Base-by-base conservation (phyloP, 2,329 filamentous ascomycete genomes). In the Epicoccum sorghinum region DNA sequence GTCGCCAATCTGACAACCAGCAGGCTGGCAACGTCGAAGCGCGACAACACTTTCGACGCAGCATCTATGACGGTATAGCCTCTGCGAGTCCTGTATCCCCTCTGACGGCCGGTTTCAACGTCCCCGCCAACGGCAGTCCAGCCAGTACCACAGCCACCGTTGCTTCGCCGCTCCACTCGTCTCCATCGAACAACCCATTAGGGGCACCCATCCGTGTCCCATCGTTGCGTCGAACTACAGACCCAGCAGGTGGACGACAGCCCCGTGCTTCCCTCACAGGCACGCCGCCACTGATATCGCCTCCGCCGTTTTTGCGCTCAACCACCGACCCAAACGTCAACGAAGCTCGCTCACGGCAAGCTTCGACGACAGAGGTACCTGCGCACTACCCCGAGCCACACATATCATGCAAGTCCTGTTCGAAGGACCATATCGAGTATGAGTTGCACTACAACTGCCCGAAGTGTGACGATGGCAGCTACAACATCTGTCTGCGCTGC, bases 401-500 rank as follows among this genome's bases (percentile, higher is more conserved):
- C 1, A 84, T 96, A 45, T 81, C 80, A 7, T 97, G 93, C 71
- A 83, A 86, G 33, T 80, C 84, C 8, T 98, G 93, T 71, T 77
- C 80, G 18, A 88, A 83, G 59, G 67, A 79, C 5, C 84, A 92
- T 56, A 93, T 97, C 33, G 89, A 96, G 70, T 91, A 96, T 64
- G 86, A 91, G 7, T 77, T 96, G 2, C 91, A 97, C 73, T 96
- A 93, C 75, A 89, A 89, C 69, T 98, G 93, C 73, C 73, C 77
- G 2, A 79, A 80, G 44, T 97, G 93, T 72, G 80, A 83, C 13
- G 77, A 81, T 5, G 91, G 90, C 0, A 79, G 84, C 41, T 96
- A 88, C 80, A 89, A 93, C 69, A 79, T 97, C 9, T 98, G 93
- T 68, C 76, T 89, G 2, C 82, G 82, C 59, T 98, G 93, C 77